Conservation (phyloP, 2,329 filamentous ascomycete genomes). For the Fusarium concolor region DNA sequence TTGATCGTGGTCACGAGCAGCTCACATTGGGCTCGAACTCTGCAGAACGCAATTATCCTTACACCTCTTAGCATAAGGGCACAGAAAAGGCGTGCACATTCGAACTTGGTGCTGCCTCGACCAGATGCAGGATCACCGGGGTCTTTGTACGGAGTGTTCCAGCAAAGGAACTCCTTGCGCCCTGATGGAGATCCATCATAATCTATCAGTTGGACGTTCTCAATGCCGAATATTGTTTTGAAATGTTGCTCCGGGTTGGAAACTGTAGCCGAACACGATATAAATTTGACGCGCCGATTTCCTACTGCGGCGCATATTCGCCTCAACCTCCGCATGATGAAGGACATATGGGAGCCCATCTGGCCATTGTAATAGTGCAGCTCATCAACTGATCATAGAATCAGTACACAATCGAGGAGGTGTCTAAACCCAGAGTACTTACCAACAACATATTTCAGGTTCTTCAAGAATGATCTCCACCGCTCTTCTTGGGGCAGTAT, state of each 20-base stretch:
- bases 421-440: constrained; percentile 38
- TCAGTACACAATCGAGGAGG: constrained; percentile 12
- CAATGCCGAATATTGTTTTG: constrained; percentile 90
- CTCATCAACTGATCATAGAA: constrained; percentile 71
- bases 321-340: constrained; percentile 91
- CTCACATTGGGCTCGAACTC: constrained; percentile 89
- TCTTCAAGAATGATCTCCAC: constrained; percentile 90
- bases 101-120: constrained; percentile 81
- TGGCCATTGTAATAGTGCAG: constrained; percentile 96
- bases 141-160: constrained; percentile 97
- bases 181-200: constrained; percentile 92
- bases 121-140: constrained; percentile 88
- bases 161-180: constrained; percentile 94
- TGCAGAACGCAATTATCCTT: constrained; percentile 91
- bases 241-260: constrained; percentile 94
- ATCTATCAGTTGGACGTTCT: constrained; percentile 83
- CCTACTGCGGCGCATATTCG: constrained; percentile 91
- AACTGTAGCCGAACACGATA: constrained; percentile 96
- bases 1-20: constrained; percentile 83
- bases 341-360: constrained; percentile 92
- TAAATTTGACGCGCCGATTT: constrained; percentile 86
- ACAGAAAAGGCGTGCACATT: constrained; percentile 91
- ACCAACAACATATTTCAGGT: constrained; percentile 87
- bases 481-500: constrained; percentile 91
- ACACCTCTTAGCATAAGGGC: constrained; percentile 90